Evolutionary conservation across 2,329 filamentous ascomycete genomes (phyloP), one percentile per base, ranked within the genome.

Genomic region (Colletotrichum liriopes): DNA sequence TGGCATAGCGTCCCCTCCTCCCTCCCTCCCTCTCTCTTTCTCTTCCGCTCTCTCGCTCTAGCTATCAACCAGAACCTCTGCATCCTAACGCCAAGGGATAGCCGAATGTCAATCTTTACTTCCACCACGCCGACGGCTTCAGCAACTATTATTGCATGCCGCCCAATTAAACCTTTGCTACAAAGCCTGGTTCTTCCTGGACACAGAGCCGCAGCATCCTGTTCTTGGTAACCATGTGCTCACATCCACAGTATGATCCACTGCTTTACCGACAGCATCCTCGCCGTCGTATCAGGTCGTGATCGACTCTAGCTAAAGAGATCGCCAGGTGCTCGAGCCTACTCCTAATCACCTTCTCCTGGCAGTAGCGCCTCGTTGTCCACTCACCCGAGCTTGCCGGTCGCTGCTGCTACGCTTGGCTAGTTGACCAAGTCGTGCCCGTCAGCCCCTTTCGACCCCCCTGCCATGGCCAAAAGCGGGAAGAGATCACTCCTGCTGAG

Each of bases 271-370:
- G 45, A 35, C 59, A 54, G 56, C 35, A 41, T 43, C 16, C 45
- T 59, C 5, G 52, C 43, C 59, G 65, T 26, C 37, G 65, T 72
- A 39, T 60, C 69, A 69, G 52, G 59, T 64, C 45, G 14, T 11
- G 52, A 69, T 65, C 58, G 39, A 41, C 60, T 18, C 54, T n/a
- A 29, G 26, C 69, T 60, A 69, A 47, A 23, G 23, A 26, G 41
- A 18, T 37, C 26, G 43, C 3, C 35, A 16, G 55, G 29, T 67
- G 58, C 58, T 71, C 68, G 58, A 71, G 58, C 56, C 58, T 63
- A 14, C 26, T 47, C 23, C 45, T 54, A 47, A 45, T n/a, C 65
- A 52, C 51, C 55, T 56, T 11, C 8, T 32, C 45, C 45, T 64
- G 29, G 37, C 35, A 52, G 45, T 41, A 29, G 43, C 52, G 43